Base-by-base conservation (phyloP, 2,329 filamentous ascomycete species). In the Cladosporium sp. region DNA sequence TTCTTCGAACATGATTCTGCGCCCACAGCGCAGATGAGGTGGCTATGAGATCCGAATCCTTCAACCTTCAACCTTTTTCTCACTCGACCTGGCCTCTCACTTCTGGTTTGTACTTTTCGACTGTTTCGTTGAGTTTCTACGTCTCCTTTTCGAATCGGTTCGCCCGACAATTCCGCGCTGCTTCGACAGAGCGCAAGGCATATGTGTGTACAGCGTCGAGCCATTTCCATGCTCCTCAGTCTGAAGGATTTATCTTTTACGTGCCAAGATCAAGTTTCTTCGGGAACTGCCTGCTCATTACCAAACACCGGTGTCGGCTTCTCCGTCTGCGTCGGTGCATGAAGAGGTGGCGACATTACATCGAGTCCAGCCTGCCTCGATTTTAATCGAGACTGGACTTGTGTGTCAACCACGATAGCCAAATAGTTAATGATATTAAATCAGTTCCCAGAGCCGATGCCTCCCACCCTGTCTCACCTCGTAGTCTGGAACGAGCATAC, bases 151-250 rank as follows among this genome's bases (percentile, higher is more conserved):
- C 39, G 22, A 36, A 15, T 15, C 17, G 51, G 25, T 47, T 15
- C 36, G 12, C 30, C 39, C 39, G 14, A 39, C n/a, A n/a, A 19
- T 55, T 40, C n/a, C 34, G 40, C 45, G 67, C 72, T 73, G 42
- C 54, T 56, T 39, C 1, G 17, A 25, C 17, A 56, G 34, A 56
- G 54, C 49, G 68, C 62, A 75, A 65, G 75, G 84, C 85, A 87
- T 87, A 81, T 82, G 84, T 88, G 85, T 87, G 85, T 88, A 88
- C 85, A 87, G 84, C 84, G 78, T 78, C 81, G 79, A 74, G 78
- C 77, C 75, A 73, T 78, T 63, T 70, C 78, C 74, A 83, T 85
- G 82, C 79, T 67, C 78, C 79, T 79, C 77, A 76, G 80, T 82
- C 83, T 87, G 84, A 87, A 87, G 84, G 85, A 86, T 80, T 61